A percentile compares a stretch with the other conserved stretches of the same genome.
Conservation (phyloP, 208 protist genomes). For the Acanthamoeba castellanii region DNA sequence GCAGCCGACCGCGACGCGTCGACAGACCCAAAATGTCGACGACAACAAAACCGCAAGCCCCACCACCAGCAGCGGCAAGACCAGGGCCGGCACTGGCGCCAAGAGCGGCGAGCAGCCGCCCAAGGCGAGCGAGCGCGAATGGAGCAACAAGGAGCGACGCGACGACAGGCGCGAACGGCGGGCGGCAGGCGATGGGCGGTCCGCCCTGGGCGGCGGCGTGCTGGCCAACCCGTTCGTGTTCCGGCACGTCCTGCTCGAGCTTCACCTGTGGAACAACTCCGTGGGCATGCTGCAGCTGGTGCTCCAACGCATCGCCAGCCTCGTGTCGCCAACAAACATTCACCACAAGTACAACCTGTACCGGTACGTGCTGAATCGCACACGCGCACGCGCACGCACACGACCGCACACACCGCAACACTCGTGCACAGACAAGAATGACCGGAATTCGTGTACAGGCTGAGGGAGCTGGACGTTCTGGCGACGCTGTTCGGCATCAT, state of each 20-base stretch:
- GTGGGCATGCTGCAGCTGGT: slow-evolving; percentile 54
- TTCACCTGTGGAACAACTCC: slow-evolving; percentile 68
- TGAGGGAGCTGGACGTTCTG: slow-evolving; percentile 41
- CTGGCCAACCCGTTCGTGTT: slow-evolving; percentile 33
- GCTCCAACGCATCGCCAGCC: slow-evolving; percentile 18
- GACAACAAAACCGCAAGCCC: background rate
- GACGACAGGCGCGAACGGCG: background rate
- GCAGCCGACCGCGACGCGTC: background rate
- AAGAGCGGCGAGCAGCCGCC: background rate
- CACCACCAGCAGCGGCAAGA: background rate
- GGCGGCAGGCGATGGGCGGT: background rate
- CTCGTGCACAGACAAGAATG: background rate
- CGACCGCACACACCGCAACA: too few relatives aligned
- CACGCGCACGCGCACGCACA: background rate
- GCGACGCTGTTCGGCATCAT: slow-evolving; percentile 32
- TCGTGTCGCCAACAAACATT: slow-evolving; percentile 4
- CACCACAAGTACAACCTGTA: slow-evolving; percentile 60
- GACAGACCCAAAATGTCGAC: background rate
- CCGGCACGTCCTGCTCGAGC: slow-evolving; percentile 49
- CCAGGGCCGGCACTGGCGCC: background rate
- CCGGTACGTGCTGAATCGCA: background rate
- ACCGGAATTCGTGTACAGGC: background rate
- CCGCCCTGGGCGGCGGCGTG: background rate
- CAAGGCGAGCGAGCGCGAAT: slow-evolving; percentile 42
- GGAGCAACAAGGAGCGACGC: slow-evolving; percentile 9